phyloP scores from a whole-genome alignment of 306 rosid species.

The Lupinus albus region DNA sequence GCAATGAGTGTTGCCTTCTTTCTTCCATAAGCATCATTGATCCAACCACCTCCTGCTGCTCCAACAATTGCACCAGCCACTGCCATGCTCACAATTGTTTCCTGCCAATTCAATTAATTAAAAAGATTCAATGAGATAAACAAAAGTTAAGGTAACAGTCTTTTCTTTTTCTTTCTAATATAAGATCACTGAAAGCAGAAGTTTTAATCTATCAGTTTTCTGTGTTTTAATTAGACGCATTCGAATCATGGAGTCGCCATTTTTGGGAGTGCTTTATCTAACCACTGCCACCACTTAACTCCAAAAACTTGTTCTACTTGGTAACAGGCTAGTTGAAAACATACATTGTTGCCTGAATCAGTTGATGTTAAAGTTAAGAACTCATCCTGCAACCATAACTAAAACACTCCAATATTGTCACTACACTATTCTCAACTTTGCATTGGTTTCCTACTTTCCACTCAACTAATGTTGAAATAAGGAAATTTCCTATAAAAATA shows the following conservation, averaged over 20 bases:
- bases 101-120: slow-evolving; percentile 52
- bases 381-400: background rate
- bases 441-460: background rate
- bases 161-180: background rate
- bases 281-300: too few relatives aligned
- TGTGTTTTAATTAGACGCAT: background rate
- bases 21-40: slow-evolving; percentile 80
- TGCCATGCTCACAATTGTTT: slow-evolving; percentile 93
- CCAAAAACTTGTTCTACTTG: background rate
- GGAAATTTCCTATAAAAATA: background rate
- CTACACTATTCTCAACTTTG: background rate
- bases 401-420: background rate
- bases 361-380: slow-evolving; percentile 2
- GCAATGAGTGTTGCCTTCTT: slow-evolving; percentile 81
- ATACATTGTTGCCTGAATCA: background rate
- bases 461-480: background rate
- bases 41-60: slow-evolving; percentile 89
- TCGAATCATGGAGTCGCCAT: too few relatives aligned
- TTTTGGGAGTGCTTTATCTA: background rate
- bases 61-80: slow-evolving; percentile 85
- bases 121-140: background rate
- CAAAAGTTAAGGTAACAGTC: background rate
- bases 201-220: background rate
- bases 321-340: background rate
- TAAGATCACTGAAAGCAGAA: background rate